phyloP scores from a whole-genome alignment of 495 filamentous ascomycete genomes.

The Aspergillus panamensis region DNA sequence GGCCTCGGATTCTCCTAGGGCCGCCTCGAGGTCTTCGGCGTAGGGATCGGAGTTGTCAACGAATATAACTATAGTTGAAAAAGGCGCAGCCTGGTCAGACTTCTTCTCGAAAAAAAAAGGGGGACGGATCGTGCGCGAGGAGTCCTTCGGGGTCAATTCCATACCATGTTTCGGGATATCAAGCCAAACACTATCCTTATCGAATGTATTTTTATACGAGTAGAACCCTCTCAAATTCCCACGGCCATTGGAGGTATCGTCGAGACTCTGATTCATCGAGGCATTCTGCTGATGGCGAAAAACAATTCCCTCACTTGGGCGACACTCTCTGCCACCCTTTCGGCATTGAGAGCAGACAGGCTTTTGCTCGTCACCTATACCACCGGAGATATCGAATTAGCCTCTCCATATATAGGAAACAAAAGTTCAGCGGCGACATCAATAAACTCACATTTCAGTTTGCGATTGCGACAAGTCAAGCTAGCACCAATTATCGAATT shows the following conservation, averaged over 20 bases:
- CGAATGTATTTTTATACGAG: constrained; percentile 66
- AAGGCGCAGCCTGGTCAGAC: constrained; percentile 14
- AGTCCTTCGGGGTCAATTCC: neutral
- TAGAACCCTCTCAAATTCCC: constrained; percentile 60
- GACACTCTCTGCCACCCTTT: constrained; percentile 59
- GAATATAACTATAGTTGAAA: constrained; percentile 52
- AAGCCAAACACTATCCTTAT: constrained; percentile 58
- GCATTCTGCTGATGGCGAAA: constrained; percentile 73
- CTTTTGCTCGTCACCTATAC: constrained; percentile 51
- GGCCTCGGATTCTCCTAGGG: constrained; percentile 32
- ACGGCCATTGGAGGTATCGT: constrained; percentile 37
- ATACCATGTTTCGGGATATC: constrained; percentile 58
- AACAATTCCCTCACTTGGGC: constrained; percentile 59
- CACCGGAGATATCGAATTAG: constrained; percentile 12
- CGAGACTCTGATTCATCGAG: constrained; percentile 56
- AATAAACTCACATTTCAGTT: constrained; percentile 54
- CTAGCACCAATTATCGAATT: constrained; percentile 27
- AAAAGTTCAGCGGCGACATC: neutral
- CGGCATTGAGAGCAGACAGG: constrained; percentile 57
- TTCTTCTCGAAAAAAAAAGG: neutral
- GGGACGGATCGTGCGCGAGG: neutral
- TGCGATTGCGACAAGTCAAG: constrained; percentile 59
- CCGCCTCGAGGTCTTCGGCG: constrained; percentile 48
- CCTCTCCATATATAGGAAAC: neutral
- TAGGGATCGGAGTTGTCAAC: constrained; percentile 62